Base-by-base conservation (phyloP, 306 rosid species). In the Psophocarpus tetragonolobus region DNA sequence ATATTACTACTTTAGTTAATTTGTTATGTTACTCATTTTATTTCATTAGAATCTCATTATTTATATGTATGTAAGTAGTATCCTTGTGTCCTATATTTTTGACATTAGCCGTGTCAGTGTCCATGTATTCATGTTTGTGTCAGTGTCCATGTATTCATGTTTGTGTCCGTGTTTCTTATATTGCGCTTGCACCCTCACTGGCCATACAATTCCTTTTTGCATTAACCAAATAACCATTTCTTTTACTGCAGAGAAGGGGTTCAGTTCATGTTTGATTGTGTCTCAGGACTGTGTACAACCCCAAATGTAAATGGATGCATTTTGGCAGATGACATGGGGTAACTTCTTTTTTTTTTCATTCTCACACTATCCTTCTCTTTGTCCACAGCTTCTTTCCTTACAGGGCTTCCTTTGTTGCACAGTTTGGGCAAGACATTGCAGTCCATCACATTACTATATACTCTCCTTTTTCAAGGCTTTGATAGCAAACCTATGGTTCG, bases 251-350 rank as follows among this genome's bases (percentile, higher is more conserved):
- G 98, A 87, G 96, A 94, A 84, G 98, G 97, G 29, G 97, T 94
- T 82, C 98, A 88, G 86, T 94, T 94, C 81, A 94, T 92, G 97
- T 94, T 94, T 83, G 97, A 92, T 75, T 94, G 98, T 78, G 96
- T 92, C 30, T 84, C 92, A 0, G 97, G 98, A 54, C 79, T 89
- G 68, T 82, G 82, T 74, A 84, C 74, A 61, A 72, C 84, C 5
- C 87, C 88, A 14, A 79, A 92, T 73, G 84, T 92, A 83, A 54
- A 80, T 70, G 98, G 98, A 81, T 95, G 98, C 88, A 95, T 95
- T 79, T 93, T 95, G 80, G 98, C 97, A 44, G 98, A 94, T 87
- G 98, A 94, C 75, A 94, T 94, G 98, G 98, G 97, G 97, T 91
- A 79, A 50, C 63, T 45, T 64, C 5, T 54, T 71, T 73, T 45